Evolutionary conservation across 805 yeast genomes (phyloP).

Genomic region (Jamesozyma gamospora): DNA sequence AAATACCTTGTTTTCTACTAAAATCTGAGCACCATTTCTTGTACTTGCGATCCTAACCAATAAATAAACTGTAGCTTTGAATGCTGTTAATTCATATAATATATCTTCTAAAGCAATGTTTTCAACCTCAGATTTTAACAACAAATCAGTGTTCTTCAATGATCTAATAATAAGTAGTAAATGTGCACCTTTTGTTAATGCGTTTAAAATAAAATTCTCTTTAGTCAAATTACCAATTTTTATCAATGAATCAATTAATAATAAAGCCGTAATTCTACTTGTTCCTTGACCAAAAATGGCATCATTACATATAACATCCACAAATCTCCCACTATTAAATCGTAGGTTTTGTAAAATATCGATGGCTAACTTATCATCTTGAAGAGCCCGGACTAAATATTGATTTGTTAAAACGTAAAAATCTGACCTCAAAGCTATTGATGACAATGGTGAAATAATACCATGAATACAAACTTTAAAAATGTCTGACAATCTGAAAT

Average conservation of each 20-base stretch:
- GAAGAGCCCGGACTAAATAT: conserved; percentile 45
- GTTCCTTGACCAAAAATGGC: conserved; percentile 71
- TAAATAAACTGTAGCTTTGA: conserved; percentile 60
- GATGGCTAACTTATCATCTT: conserved; percentile 33
- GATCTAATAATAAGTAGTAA: conserved; percentile 56
- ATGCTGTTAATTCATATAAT: conserved; percentile 66
- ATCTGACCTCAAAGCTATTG: conserved; percentile 63
- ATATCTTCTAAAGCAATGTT: conserved; percentile 42
- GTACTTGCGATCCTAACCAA: conserved; percentile 68
- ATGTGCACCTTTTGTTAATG: conserved; percentile 55
- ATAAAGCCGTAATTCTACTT: conserved; percentile 61
- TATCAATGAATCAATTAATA: conserved; percentile 61
- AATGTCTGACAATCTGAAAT: conserved; percentile 53
- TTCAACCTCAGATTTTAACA: conserved; percentile 34
- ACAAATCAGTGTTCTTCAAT: conserved; percentile 58
- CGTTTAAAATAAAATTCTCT: conserved; percentile 47
- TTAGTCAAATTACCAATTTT: conserved; percentile 44
- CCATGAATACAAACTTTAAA: conserved; percentile 71
- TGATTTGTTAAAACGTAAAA: conserved; percentile 64
- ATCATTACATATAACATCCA: conserved; percentile 64
- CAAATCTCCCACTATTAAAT: conserved; percentile 48
- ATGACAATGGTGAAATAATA: conserved; percentile 57
- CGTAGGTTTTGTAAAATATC: conserved; percentile 47
- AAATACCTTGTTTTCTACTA: conserved; percentile 67
- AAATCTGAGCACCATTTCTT: conserved; percentile 63